Percentiles rank a stretch among this genome's conserved stretches.
Conservation (phyloP, 768 basidiomycete species). For the Psilocybe azurescens region DNA sequence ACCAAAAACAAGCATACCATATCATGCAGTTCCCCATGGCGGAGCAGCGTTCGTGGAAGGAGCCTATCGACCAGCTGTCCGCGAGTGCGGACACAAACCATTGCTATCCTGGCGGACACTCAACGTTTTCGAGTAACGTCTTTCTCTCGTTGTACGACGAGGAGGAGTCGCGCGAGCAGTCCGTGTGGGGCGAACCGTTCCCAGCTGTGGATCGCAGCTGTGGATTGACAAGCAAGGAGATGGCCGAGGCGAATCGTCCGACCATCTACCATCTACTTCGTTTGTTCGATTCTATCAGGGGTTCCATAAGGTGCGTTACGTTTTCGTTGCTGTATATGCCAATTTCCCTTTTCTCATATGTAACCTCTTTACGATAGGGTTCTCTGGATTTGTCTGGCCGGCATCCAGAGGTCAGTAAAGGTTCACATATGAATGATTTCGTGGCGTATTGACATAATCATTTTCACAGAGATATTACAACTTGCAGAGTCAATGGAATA, state of each 20-base stretch:
- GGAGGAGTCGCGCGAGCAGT: constrained; percentile 24
- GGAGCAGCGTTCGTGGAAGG: not conserved
- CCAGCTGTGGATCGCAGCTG: not conserved
- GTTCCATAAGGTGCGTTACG: constrained; percentile 25
- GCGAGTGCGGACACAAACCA: constrained; percentile 7
- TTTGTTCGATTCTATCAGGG: constrained; percentile 26
- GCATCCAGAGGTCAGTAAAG: constrained; percentile 23
- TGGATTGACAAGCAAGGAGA: not conserved
- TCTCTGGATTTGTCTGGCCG: constrained; percentile 30
- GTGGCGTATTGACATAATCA: not conserved
- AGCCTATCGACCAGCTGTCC: not conserved
- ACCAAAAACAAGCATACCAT: not conserved
- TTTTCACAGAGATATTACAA: constrained; percentile 26
- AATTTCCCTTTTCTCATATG: constrained; percentile 2
- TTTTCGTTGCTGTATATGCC: not conserved
- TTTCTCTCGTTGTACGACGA: constrained; percentile 29
- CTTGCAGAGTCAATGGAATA: constrained; percentile 28
- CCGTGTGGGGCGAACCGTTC: constrained; percentile 9
- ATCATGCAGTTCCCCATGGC: not conserved
- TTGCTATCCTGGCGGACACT: constrained; percentile 21
- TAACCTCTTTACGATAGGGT: constrained; percentile 15
- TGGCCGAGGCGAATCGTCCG: constrained; percentile 13
- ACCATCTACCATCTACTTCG: constrained; percentile 25
- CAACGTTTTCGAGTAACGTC: constrained; percentile 19
- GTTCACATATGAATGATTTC: not conserved